Base-by-base conservation (phyloP, 2,329 filamentous ascomycete species). In the Fusarium neocosmosporiellum region DNA sequence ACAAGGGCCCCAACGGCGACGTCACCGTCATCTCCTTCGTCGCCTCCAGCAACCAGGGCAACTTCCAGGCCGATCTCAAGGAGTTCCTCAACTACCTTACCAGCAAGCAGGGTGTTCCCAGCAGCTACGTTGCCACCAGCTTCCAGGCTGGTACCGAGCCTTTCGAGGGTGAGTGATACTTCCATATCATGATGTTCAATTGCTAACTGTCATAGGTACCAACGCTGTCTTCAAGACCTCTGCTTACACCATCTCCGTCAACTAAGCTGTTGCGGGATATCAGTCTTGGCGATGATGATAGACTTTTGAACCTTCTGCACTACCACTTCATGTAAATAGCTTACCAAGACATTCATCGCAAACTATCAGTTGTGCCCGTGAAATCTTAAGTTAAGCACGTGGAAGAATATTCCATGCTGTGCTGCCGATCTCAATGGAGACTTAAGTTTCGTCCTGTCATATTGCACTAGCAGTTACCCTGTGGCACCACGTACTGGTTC, bases 21-120 rank as follows among this genome's bases (percentile, higher is more conserved):
- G 91, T 85, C 73, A 88, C 85, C 5, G 90, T 93, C 13, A 92
- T 86, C 82, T 89, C 87, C 75, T 93, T 83, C 65, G 79, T 84
- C 54, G 81, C 80, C 2, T 54, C 73, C 18, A 84, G 80, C 54
- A 79, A 86, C 37, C 80, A 87, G n/a, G 84, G 82, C 24, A 84
- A 72, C 79, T 92, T 90, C 80, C 84, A 81, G 43, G 89, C 86
- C 33, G 89, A 93, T 77, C 76, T 92, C 71, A 84, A 84, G 73
- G 80, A 84, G 8, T 92, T 92, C 81, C 81, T 90, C 70, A 84
- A 81, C 9, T 91, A 91, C 78, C 81, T 92, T 27, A 83, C 82
- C 27, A 69, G 73, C 31, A 85, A 81, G 75, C 82, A 90, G 73
- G 84, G 85, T 1, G 65, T 78, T 18, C 69, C 71, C 7, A 70